Evolutionary conservation across 2,329 filamentous ascomycete genomes (phyloP), one percentile per base, ranked within the genome.

Genomic region (Domatiomyces globalis): DNA sequence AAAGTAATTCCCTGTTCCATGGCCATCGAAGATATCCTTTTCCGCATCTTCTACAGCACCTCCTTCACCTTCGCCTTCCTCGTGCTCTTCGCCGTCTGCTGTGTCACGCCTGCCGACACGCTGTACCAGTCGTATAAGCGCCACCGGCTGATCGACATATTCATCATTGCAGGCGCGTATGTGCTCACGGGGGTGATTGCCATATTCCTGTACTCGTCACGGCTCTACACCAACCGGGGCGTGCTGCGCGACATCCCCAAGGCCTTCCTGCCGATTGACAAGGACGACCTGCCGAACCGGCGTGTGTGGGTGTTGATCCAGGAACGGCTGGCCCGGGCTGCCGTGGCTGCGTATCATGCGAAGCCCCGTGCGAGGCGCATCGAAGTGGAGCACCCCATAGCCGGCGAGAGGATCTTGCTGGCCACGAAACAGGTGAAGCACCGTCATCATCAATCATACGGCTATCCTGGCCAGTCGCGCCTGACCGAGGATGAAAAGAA

Each of bases 141-240:
- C 52, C 57, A 71, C 49, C 83, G 87, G 60, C 72, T 80, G 48
- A 85, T 85, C 66, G 92, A 95, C 66, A 79, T 94, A 62, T 84
- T 92, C 70, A 83, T 92, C 63, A 79, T 95, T 59, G 78, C 79
- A 50, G 81, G 85, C 53, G 77, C 78, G 61, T 94, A 94, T 64
- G 69, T 89, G 51, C 71, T 87, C 46, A 87, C 87, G 12, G 72
- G 84, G 45, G 55, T 85, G 45, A 69, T 88, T 49, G 78, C 87
- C 44, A 67, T 79, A 45, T 80, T 94, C 61, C 79, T 95, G 61
- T 95, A 94, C 66, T 77, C 82, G 51, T 79, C 81, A 49, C 77
- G 92, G n/a, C 77, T 95, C 18, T 95, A 90, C 68, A 86, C 90
- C 49, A 94, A 87, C 62, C 81, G 86, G 56, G 84, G 77, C 45